phyloP scores from a whole-genome alignment of 2,329 filamentous ascomycete species.

The Aspergillus uvarum region DNA sequence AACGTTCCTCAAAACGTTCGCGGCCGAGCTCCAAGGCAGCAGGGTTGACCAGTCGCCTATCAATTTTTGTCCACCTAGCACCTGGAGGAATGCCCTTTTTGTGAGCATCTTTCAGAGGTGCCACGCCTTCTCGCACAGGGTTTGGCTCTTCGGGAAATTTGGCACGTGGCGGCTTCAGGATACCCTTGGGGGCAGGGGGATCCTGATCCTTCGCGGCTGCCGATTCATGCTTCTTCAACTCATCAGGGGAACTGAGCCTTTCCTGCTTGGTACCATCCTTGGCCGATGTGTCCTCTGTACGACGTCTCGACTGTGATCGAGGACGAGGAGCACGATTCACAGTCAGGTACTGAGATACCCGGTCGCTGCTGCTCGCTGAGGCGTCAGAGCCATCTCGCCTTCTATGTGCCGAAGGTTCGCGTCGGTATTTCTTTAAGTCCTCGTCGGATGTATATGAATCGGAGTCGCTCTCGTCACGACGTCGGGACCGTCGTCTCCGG shows the following conservation, averaged over 20 bases:
- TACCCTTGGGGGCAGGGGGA: constrained; percentile 67
- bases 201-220: constrained; percentile 56
- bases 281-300: constrained; percentile 16
- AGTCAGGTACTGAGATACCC: constrained; percentile 17
- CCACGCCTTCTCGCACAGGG: constrained; percentile 82
- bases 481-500: constrained; percentile 22
- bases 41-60: constrained; percentile 82
- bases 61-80: constrained; percentile 92
- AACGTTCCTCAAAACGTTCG: constrained; percentile 86
- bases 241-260: constrained; percentile 21
- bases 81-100: constrained; percentile 70
- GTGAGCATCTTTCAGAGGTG: constrained; percentile 85
- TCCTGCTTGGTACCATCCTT: constrained; percentile 22
- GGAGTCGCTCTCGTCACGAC: constrained; percentile 26
- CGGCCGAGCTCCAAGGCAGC: constrained; percentile 82
- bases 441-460: constrained; percentile 35
- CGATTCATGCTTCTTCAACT: constrained; percentile 27
- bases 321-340: constrained; percentile 23
- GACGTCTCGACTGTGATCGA: constrained; percentile 27
- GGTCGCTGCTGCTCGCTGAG: constrained; percentile 23
- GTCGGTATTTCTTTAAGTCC: constrained; percentile 32
- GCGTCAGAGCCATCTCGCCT: constrained; percentile 29
- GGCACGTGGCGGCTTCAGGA: constrained; percentile 76
- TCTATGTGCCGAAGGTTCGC: constrained; percentile 28
- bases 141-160: constrained; percentile 86